A percentile compares a stretch with the other conserved stretches of the same genome.
Evolutionary conservation across 2,329 filamentous ascomycete species (phyloP).

Genomic region (Nothophoma quercina): DNA sequence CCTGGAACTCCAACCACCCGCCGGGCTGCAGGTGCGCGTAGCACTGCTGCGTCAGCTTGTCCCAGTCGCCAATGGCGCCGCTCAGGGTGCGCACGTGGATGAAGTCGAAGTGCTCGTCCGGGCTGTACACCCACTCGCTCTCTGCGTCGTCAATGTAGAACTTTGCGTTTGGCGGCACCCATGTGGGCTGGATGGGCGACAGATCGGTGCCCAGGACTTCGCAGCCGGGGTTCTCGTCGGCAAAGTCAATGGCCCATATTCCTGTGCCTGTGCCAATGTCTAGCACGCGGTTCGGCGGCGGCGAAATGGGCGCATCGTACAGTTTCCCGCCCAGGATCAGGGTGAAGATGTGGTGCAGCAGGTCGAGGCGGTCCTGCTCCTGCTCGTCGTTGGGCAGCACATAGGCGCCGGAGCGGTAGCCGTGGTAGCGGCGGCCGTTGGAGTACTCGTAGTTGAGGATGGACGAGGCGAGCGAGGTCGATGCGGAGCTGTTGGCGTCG

Average conservation of each 20-base stretch:
- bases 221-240: slow-evolving; percentile 43
- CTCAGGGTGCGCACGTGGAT: slow-evolving; percentile 44
- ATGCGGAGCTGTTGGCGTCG: slow-evolving; percentile 34
- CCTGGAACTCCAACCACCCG: slow-evolving; percentile 49
- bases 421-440: slow-evolving; percentile 50
- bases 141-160: slow-evolving; percentile 55
- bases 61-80: slow-evolving; percentile 46
- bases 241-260: slow-evolving; percentile 52
- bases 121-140: slow-evolving; percentile 47
- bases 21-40: slow-evolving; percentile 41
- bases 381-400: slow-evolving; percentile 49
- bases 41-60: slow-evolving; percentile 32
- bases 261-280: slow-evolving; percentile 53
- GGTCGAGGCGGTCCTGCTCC: slow-evolving; percentile 50
- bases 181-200: slow-evolving; percentile 49
- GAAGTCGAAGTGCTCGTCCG: slow-evolving; percentile 46
- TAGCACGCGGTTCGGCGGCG: slow-evolving; percentile 35
- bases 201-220: slow-evolving; percentile 50
- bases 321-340: slow-evolving; percentile 48
- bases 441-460: slow-evolving; percentile 50
- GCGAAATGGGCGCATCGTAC: slow-evolving; percentile 41
- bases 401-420: slow-evolving; percentile 46
- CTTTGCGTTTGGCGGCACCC: slow-evolving; percentile 50
- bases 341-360: slow-evolving; percentile 49
- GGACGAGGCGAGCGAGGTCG: slow-evolving; percentile 47